A percentile compares a stretch with the other conserved stretches of the same genome.
These are phyloP conservation scores for Colletotrichum limetticola DNA, from an alignment of 2,329 filamentous ascomycete species.

Conservation along the genomic window DNA sequence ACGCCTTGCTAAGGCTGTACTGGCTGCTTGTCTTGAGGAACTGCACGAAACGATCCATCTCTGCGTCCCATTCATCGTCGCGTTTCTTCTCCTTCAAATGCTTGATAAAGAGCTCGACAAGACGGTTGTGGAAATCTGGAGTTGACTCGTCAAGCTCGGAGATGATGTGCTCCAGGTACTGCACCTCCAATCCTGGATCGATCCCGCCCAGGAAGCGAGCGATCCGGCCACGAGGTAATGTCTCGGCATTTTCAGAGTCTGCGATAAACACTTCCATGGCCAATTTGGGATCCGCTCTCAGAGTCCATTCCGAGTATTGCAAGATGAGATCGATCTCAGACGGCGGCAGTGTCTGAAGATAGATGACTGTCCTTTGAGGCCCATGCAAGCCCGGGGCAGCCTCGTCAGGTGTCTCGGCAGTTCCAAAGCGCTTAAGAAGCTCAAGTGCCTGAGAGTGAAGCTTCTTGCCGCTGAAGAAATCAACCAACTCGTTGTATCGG, in stretches of 20 bases:
- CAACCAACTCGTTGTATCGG: constrained; percentile 93
- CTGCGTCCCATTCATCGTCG: constrained; percentile 63
- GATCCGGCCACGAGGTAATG: constrained; percentile 80
- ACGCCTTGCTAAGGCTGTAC: constrained; percentile 83
- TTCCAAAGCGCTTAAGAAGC: constrained; percentile 83
- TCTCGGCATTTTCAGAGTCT: constrained; percentile 92
- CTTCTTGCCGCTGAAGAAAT: constrained; percentile 96
- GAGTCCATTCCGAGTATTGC: constrained; percentile 90
- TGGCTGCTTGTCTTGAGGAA: constrained; percentile 82
- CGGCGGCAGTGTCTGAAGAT: constrained; percentile 88
- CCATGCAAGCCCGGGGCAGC: constrained; percentile 74
- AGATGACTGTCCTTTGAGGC: constrained; percentile 84
- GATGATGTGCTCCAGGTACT: constrained; percentile 92
- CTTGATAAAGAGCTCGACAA: constrained; percentile 77
- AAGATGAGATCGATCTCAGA: constrained; percentile 91
- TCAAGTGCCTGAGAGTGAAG: constrained; percentile 89
- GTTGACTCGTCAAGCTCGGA: constrained; percentile 85
- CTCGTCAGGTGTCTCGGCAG: constrained; percentile 61
- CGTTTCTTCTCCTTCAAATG: constrained; percentile 59
- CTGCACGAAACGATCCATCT: constrained; percentile 74
- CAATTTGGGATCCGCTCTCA: constrained; percentile 75
- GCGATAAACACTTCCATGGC: constrained; percentile 95
- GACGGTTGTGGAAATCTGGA: constrained; percentile 86
- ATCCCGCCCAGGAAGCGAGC: constrained; percentile 78
- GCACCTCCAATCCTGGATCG: constrained; percentile 76